A percentile compares a stretch with the other conserved stretches of the same genome.
Evolutionary conservation across 768 basidiomycete genomes (phyloP).

Genomic region (Suillus fuscotomentosus): DNA sequence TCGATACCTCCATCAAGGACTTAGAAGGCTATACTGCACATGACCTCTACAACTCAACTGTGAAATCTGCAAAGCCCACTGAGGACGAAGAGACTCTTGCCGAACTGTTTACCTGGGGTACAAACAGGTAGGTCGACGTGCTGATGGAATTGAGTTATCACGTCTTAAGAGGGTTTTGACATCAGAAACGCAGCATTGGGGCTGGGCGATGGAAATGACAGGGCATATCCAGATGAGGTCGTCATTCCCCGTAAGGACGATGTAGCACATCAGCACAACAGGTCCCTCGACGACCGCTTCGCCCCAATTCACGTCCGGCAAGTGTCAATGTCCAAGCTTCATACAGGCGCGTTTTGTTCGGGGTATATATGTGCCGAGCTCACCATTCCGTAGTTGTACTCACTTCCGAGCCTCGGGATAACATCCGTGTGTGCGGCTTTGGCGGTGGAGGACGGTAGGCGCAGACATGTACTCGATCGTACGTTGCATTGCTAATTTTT

Average conservation of each 20-base stretch:
- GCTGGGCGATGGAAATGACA: slow-evolving; percentile 75
- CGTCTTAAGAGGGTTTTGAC: background rate
- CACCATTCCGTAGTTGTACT: slow-evolving; percentile 43
- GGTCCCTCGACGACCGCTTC: slow-evolving; percentile 48
- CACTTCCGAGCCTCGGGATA: slow-evolving; percentile 70
- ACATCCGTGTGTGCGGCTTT: slow-evolving; percentile 86
- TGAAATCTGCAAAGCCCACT: slow-evolving; percentile 67
- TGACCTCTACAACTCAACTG: slow-evolving; percentile 90
- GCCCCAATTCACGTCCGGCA: slow-evolving; percentile 60
- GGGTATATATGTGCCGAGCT: background rate
- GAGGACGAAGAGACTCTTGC: slow-evolving; percentile 33
- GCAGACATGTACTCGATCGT: background rate
- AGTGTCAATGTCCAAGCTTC: slow-evolving; percentile 83
- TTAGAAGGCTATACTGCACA: slow-evolving; percentile 88
- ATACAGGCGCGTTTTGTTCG: slow-evolving; percentile 59
- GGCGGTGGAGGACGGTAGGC: slow-evolving; percentile 80
- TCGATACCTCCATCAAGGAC: slow-evolving; percentile 74
- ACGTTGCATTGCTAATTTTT: slow-evolving; percentile 1
- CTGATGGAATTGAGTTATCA: background rate
- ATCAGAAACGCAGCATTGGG: slow-evolving; percentile 86
- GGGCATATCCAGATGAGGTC: slow-evolving; percentile 76
- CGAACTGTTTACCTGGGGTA: slow-evolving; percentile 87
- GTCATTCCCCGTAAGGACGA: slow-evolving; percentile 34
- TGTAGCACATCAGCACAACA: slow-evolving; percentile 12
- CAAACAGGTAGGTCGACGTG: slow-evolving; percentile 55